phyloP scores from a whole-genome alignment of 1,139 yeast species.

The Pichia norvegensis region DNA sequence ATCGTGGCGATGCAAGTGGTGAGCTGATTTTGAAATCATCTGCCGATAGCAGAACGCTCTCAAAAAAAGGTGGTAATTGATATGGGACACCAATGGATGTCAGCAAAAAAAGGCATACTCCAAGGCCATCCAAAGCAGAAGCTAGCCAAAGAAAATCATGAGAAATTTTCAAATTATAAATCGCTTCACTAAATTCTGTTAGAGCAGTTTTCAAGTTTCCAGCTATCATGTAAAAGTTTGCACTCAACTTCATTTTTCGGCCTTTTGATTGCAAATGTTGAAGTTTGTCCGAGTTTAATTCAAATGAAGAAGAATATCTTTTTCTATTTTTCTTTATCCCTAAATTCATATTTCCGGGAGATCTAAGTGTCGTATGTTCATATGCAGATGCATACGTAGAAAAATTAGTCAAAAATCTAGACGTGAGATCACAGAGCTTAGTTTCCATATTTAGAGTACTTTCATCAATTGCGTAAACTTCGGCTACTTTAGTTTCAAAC shows the following conservation, averaged over 20 bases:
- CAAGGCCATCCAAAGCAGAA: constrained; percentile 74
- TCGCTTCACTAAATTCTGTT: constrained; percentile 64
- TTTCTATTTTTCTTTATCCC: constrained; percentile 27
- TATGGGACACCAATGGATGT: constrained; percentile 52
- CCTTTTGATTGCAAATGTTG: constrained; percentile 38
- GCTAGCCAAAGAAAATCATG: constrained; percentile 86
- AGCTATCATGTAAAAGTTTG: constrained; percentile 67
- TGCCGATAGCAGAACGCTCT: constrained; percentile 25
- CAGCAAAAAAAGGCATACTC: constrained; percentile 55
- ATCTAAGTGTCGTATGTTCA: constrained; percentile 61
- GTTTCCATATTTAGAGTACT: constrained; percentile 44
- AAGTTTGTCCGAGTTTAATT: constrained; percentile 30
- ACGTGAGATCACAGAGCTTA: constrained; percentile 63
- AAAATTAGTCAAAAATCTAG: constrained; percentile 54
- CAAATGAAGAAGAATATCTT: constrained; percentile 34
- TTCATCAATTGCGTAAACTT: constrained; percentile 16
- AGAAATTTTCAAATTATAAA: constrained; percentile 47
- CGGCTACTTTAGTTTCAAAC: constrained; percentile 10
- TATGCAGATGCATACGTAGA: constrained; percentile 65
- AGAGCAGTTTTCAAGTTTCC: constrained; percentile 73
- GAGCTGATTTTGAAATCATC: constrained; percentile 20
- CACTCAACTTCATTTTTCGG: constrained; percentile 67
- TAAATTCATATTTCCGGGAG: constrained; percentile 58
- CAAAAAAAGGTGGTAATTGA: constrained; percentile 48
- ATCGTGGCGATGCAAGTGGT: constrained; percentile 39